Conservation (phyloP, 768 basidiomycete genomes). For the Flagelloscypha sp. region DNA sequence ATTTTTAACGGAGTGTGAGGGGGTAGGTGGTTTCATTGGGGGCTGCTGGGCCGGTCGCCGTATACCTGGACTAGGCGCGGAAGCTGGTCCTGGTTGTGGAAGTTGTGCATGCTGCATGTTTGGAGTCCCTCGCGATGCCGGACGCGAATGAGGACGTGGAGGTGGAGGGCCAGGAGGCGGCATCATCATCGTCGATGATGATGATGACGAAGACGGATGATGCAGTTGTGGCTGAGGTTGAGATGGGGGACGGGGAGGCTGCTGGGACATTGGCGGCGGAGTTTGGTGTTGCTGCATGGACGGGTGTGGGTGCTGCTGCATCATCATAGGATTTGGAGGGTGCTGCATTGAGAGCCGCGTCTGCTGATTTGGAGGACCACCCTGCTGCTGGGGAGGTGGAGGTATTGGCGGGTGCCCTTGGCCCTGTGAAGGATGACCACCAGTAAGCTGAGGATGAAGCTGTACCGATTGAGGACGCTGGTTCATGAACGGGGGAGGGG, state of each 20-base stretch:
- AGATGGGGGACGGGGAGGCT: too few relatives aligned
- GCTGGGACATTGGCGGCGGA: constrained; percentile 14
- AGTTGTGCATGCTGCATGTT: too few relatives aligned
- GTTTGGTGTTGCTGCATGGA: constrained; percentile 6
- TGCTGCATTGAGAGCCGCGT: too few relatives aligned
- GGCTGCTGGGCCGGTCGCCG: too few relatives aligned
- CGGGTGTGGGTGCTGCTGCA: constrained; percentile 12
- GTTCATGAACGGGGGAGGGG: constrained; percentile 23
- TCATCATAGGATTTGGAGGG: constrained; percentile 8
- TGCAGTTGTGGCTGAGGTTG: too few relatives aligned
- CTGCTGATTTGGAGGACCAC: constrained; percentile 12
- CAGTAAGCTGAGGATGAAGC: constrained; percentile 21
- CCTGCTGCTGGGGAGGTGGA: constrained; percentile 17
- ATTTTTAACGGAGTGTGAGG: too few relatives aligned
- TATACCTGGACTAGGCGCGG: too few relatives aligned
- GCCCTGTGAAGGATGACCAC: constrained; percentile 23
- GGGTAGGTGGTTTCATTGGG: too few relatives aligned
- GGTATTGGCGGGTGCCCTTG: constrained; percentile 18
- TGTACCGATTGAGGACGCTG: constrained; percentile 19
- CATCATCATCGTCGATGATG: constrained; percentile 3
- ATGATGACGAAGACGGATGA: constrained; percentile 2
- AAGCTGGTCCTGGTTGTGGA: too few relatives aligned
- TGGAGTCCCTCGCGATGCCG: too few relatives aligned
- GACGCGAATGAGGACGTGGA: too few relatives aligned
- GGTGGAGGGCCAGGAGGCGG: too few relatives aligned